Evolutionary conservation across 176 grass and related monocot genomes (phyloP).

Genomic region (Olyra latifolia): DNA sequence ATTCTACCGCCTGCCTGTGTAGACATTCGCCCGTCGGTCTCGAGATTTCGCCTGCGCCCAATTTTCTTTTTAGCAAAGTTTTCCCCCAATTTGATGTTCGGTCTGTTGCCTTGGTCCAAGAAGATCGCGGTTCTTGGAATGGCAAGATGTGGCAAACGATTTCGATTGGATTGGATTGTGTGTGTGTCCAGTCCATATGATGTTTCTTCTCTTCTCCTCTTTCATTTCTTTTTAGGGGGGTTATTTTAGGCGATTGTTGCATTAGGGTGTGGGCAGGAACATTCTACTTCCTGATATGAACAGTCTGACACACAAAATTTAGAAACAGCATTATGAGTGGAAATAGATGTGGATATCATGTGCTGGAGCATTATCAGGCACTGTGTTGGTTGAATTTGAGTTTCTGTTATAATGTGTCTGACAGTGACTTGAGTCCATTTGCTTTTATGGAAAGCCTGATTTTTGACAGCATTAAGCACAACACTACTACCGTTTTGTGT

Average conservation of each 20-base stretch:
- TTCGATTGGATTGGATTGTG: neutral
- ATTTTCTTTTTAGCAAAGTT: neutral
- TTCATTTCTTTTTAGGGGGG: neutral
- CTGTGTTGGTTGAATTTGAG: too few species aligned
- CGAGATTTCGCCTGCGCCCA: neutral
- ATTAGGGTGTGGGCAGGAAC: neutral
- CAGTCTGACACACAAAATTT: too few species aligned
- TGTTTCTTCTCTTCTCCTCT: neutral
- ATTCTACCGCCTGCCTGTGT: too few species aligned
- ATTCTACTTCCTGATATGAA: too few species aligned
- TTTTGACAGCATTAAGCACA: too few species aligned
- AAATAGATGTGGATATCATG: too few species aligned
- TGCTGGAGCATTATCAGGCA: too few species aligned
- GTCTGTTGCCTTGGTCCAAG: neutral
- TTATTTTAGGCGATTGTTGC: neutral
- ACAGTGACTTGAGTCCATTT: too few species aligned
- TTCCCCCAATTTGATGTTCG: neutral
- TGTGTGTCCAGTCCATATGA: neutral
- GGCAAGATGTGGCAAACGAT: neutral
- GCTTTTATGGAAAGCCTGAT: too few species aligned
- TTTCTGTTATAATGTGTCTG: too few species aligned
- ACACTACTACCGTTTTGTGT: too few species aligned
- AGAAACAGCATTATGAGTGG: too few species aligned
- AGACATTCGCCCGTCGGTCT: neutral
- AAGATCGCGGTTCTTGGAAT: neutral